Conservation (phyloP, 2,329 filamentous ascomycete genomes). For the Beauveria pseudobassiana region DNA sequence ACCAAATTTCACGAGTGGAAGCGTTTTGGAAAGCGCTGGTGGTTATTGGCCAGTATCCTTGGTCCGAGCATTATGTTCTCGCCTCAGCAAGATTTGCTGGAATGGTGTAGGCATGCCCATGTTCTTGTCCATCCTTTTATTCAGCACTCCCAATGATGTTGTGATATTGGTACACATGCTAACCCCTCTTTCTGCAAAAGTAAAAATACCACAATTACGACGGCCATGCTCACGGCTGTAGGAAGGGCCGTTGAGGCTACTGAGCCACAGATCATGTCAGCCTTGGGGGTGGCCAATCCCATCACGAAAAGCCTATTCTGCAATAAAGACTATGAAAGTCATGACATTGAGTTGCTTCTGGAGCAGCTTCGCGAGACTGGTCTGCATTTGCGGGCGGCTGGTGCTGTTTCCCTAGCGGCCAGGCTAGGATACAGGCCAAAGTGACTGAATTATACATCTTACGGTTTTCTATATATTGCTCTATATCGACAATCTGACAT, state of each 20-base stretch:
- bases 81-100: background rate
- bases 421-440: background rate
- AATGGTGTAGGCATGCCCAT: background rate
- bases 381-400: background rate
- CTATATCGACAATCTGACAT: no score
- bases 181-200: background rate
- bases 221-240: background rate
- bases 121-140: background rate
- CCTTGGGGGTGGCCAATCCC: background rate
- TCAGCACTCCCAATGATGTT: no score
- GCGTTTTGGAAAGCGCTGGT: constrained; percentile 8
- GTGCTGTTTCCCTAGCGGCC: background rate
- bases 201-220: background rate
- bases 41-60: background rate
- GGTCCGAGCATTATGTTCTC: background rate
- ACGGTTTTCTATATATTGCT: no score
- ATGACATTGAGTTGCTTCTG: background rate
- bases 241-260: background rate
- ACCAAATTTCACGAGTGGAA: constrained; percentile 8
- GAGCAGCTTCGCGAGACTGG: background rate
- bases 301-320: background rate
- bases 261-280: background rate
- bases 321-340: background rate
- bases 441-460: no score
- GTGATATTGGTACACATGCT: background rate